phyloP scores from a whole-genome alignment of 306 rosid species.

The Rosa multiflora region DNA sequence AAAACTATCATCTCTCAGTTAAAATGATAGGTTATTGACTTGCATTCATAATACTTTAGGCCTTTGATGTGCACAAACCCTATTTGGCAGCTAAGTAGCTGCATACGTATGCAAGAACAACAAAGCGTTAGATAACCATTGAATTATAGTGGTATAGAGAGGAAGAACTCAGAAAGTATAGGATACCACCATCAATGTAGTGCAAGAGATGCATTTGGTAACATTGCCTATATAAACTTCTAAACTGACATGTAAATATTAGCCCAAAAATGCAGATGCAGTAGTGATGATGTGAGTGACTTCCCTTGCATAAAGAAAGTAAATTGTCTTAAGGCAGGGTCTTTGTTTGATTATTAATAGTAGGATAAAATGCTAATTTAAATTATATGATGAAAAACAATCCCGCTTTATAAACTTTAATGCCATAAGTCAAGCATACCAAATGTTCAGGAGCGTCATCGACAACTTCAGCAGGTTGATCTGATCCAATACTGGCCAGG shows the following conservation, averaged over 20 bases:
- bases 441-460: constrained; percentile 75
- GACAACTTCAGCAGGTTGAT: constrained; percentile 97
- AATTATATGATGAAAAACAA: not conserved
- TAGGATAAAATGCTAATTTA: not conserved
- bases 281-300: too few species aligned
- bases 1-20: not conserved
- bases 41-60: not conserved
- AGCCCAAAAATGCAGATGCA: not conserved
- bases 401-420: constrained; percentile 7
- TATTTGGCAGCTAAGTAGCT: not conserved
- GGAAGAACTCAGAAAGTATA: not conserved
- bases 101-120: not conserved
- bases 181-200: not conserved
- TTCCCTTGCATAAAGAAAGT: not conserved
- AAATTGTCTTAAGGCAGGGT: not conserved
- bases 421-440: constrained; percentile 48
- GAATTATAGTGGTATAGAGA: not conserved
- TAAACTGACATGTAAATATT: not conserved
- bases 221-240: not conserved
- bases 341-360: too few species aligned
- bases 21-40: not conserved
- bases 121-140: too few species aligned
- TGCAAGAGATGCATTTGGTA: not conserved
- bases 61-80: not conserved
- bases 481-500: constrained; percentile 79